These are phyloP conservation scores for Neurospora sublineolata DNA, from an alignment of 495 filamentous ascomycete species.

Conservation along the genomic window DNA sequence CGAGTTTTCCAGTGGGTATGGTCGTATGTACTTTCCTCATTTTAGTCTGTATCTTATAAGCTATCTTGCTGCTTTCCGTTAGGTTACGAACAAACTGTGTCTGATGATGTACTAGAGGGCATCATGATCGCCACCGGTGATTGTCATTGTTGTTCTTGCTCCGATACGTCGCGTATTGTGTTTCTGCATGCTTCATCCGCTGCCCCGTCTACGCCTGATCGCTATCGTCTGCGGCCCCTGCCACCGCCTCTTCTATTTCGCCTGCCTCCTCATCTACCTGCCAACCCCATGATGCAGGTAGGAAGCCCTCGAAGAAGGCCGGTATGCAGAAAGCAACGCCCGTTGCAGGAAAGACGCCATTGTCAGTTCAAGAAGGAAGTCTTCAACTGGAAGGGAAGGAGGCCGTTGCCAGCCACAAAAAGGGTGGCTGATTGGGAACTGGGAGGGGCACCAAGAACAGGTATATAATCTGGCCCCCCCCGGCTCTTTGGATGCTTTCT, in stretches of 20 bases:
- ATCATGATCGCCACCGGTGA: neutral
- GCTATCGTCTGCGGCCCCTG: neutral
- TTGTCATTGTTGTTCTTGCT: neutral
- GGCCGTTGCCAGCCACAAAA: neutral
- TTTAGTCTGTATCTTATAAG: neutral
- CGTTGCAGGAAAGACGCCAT: neutral
- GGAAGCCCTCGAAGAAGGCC: neutral
- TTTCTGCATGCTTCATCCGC: neutral
- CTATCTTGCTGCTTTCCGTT: neutral
- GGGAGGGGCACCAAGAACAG: neutral
- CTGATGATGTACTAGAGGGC: neutral
- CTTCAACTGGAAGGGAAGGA: neutral
- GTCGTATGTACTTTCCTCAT: slow-evolving; percentile 24
- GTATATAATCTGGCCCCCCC: neutral
- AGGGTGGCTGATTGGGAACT: neutral
- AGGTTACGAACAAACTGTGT: neutral
- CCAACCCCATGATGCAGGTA: neutral
- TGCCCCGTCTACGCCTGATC: neutral
- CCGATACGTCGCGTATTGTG: neutral
- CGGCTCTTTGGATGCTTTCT: neutral
- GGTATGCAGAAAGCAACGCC: neutral
- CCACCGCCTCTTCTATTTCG: neutral
- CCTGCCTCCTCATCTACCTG: neutral
- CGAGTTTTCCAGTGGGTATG: slow-evolving; percentile 33
- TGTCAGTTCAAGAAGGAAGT: neutral